Evolutionary conservation across 2,329 filamentous ascomycete species (phyloP), one percentile per base, ranked within the genome.

Genomic region (Talaromyces sp.): DNA sequence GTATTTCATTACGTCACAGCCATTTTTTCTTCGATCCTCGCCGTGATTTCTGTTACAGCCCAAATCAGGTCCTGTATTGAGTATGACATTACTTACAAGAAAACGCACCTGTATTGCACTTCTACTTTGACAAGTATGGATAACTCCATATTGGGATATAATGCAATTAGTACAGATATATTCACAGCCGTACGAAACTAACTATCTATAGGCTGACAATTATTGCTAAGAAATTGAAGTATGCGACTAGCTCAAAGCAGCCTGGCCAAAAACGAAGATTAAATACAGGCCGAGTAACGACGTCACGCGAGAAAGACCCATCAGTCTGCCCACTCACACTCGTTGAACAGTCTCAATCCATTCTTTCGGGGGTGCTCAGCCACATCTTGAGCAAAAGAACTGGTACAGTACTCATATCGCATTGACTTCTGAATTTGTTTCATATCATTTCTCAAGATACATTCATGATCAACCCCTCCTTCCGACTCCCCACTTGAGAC

Each of bases 231-330:
- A 24, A 52, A 52, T 10, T 27, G 14, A 8, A 52, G 48, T n/a
- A 52, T 56, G 33, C 22, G 52, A 37, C 31, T 56, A 35, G 52
- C 31, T 56, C 52, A 37, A 56, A 56, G 52, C 52, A 56, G 33
- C 52, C 33, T 27, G 27, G 14, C 52, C 9, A 56, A 14, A 31
- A 59, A 45, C 37, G 35, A 57, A 57, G 54, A 37, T 57, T n/a
- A 27, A 37, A 57, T 41, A 57, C 54, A 64, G 39, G n/a, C 43
- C 43, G 68, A 64, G 68, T 69, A 69, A 73, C 73, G 73, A 75
- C 73, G 73, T 75, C 73, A 75, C 73, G 70, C 70, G 70, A 72
- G 70, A 70, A 41, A 59, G 56, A 59, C 56, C 56, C 56, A 59
- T 43, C 39, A 27, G 19, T 27, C 35, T 59, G 39, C 39, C 56